phyloP scores from a whole-genome alignment of 2,329 filamentous ascomycete genomes.

The Fusarium pseudograminearum region DNA sequence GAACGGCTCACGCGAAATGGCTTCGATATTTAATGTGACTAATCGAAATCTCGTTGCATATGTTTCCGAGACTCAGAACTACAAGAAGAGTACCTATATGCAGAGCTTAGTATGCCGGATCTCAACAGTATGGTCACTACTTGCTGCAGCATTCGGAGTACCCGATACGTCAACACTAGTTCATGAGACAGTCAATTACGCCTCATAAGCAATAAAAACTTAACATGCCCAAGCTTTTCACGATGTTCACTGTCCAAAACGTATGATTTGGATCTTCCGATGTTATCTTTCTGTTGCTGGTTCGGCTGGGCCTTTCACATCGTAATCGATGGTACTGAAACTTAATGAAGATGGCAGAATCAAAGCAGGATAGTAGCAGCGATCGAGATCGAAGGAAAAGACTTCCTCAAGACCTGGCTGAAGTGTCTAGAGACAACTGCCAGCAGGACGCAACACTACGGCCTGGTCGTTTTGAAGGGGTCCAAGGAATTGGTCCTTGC shows the following conservation, averaged over 20 bases:
- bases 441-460: too few relatives aligned
- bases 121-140: not conserved
- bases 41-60: not conserved
- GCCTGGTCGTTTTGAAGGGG: not conserved
- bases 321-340: not conserved
- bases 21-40: not conserved
- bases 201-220: not conserved
- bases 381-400: not conserved
- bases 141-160: slow-evolving; percentile 7
- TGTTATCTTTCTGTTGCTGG: not conserved
- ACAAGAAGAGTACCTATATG: not conserved
- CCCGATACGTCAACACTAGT: slow-evolving; percentile 1
- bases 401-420: not conserved
- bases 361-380: not conserved
- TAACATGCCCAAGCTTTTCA: not conserved
- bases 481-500: not conserved
- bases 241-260: not conserved
- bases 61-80: not conserved
- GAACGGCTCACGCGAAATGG: not conserved
- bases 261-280: not conserved
- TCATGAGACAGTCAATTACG: not conserved
- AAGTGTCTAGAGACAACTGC: not conserved
- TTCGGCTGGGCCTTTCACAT: not conserved
- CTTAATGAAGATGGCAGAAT: not conserved
- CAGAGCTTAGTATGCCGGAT: not conserved